phyloP scores from a whole-genome alignment of 73 alveolate genomes.

The Halteria grandinella region DNA sequence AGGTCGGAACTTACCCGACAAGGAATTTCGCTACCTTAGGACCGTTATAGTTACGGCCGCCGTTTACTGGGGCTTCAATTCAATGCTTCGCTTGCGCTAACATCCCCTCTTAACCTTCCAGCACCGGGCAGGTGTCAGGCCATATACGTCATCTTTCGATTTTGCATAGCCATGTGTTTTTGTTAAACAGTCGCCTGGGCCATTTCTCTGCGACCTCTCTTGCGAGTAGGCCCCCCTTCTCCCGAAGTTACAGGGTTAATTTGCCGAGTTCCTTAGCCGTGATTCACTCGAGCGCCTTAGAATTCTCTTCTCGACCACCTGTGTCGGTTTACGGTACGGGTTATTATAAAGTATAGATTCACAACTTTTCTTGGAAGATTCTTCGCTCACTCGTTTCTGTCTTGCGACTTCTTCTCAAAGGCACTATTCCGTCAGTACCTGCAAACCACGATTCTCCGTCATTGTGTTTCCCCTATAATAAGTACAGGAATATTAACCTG shows the following conservation, averaged over 20 bases:
- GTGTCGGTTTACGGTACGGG: conserved; percentile 75
- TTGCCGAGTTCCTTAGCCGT: conserved; percentile 73
- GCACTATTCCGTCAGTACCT: no score
- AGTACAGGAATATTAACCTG: no score
- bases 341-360: no score
- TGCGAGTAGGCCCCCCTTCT: conserved; percentile 23
- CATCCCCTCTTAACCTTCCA: conserved; percentile 22
- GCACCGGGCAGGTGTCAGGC: conserved; percentile 74
- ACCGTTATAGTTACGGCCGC: conserved; percentile 57
- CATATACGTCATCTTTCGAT: conserved; percentile 45
- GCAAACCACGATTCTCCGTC: no score
- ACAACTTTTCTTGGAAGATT: no score
- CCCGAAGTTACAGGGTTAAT: conserved; percentile 71
- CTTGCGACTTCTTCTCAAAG: no score
- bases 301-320: conserved; percentile 57
- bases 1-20: no score
- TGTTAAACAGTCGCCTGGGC: conserved; percentile 66
- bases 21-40: conserved; percentile 53
- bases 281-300: conserved; percentile 40
- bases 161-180: conserved; percentile 67
- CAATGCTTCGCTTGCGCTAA: not conserved
- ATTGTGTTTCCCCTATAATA: no score
- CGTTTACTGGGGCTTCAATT: conserved; percentile 44
- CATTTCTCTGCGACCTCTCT: conserved; percentile 7
- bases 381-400: no score